Percentiles rank a stretch among this genome's conserved stretches.
phyloP scores from a whole-genome alignment of 208 protist species.

The Leishmania braziliensis region DNA sequence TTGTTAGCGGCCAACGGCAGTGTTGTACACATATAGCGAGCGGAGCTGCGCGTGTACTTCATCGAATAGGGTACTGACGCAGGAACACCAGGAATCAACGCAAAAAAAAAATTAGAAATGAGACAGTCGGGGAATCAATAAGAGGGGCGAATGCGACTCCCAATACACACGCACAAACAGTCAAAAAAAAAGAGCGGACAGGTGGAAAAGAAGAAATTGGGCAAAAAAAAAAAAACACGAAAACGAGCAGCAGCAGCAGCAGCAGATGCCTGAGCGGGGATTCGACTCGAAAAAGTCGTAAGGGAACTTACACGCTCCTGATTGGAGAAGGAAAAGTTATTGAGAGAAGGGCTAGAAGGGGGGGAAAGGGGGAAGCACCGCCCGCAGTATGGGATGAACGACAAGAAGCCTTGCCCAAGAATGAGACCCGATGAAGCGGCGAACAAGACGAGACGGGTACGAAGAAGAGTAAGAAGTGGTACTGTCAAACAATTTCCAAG shows the following conservation, averaged over 20 bases:
- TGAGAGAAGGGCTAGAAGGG: neutral
- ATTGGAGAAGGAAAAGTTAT: neutral
- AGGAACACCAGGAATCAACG: neutral
- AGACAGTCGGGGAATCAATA: neutral
- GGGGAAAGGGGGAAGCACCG: neutral
- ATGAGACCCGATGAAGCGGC: neutral
- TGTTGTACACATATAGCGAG: neutral
- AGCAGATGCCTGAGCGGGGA: neutral
- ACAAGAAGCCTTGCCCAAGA: neutral
- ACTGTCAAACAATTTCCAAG: neutral
- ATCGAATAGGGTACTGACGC: neutral
- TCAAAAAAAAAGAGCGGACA: neutral
- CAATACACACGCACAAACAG: no score
- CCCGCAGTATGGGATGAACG: neutral
- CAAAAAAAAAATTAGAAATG: neutral
- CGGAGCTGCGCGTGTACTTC: neutral
- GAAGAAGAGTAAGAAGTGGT: neutral
- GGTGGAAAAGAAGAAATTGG: neutral
- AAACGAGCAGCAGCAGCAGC: neutral
- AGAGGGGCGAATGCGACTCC: neutral
- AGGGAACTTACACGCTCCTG: neutral
- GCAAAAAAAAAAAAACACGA: no score
- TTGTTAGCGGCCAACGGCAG: neutral
- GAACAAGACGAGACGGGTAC: neutral
- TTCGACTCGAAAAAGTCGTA: neutral